Conservation (phyloP, 495 filamentous ascomycete genomes). For the Aspergillus taichungensis region DNA sequence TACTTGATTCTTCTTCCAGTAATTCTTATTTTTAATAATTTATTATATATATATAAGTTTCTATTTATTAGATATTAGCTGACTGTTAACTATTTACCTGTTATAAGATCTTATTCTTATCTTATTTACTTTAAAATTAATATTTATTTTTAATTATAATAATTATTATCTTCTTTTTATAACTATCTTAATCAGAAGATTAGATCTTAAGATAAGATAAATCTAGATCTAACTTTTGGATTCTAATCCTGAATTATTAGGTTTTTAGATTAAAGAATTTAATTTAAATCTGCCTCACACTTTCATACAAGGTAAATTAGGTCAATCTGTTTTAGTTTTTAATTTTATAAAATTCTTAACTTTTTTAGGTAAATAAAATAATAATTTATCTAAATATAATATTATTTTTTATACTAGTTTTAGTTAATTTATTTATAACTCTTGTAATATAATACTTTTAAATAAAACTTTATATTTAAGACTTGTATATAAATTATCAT, state of each 20-base stretch:
- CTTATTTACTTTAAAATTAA: slow-evolving; percentile 1
- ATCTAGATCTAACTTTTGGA: not conserved
- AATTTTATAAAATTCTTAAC: slow-evolving; percentile 8
- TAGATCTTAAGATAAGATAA: not conserved
- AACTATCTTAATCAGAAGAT: not conserved
- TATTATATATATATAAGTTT: not conserved
- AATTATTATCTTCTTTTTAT: not conserved
- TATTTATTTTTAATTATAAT: not conserved
- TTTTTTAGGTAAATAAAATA: slow-evolving; percentile 4
- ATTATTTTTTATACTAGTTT: slow-evolving; percentile 5
- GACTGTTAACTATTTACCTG: not conserved
- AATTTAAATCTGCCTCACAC: too few species aligned
- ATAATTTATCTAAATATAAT: slow-evolving; percentile 1
- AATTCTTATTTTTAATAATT: slow-evolving; percentile 3
- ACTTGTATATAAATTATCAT: too few species aligned
- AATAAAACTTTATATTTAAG: too few species aligned
- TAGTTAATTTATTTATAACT: too few species aligned
- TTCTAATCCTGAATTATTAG: too few species aligned
- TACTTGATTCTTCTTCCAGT: not conserved
- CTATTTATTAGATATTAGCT: not conserved
- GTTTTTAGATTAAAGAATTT: too few species aligned
- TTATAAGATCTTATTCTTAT: not conserved
- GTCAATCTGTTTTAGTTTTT: too few species aligned
- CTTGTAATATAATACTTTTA: too few species aligned
- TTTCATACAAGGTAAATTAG: not conserved